phyloP scores from a whole-genome alignment of 1,284 basidiomycete species.

The Calocybe gambosa region DNA sequence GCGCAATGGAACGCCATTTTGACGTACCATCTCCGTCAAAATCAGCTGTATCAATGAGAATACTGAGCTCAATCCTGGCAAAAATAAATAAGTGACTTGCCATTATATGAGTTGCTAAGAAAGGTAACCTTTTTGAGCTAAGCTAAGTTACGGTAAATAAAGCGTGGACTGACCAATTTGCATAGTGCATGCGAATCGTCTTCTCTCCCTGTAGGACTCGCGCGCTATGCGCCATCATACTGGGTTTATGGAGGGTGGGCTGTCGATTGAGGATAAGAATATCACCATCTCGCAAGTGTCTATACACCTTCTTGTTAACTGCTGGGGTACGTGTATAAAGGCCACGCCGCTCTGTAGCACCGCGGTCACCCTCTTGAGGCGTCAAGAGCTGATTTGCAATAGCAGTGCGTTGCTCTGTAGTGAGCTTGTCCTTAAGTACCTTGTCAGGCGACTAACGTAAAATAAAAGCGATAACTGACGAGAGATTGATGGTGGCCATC shows the following conservation, averaged over 20 bases:
- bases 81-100: slow-evolving; percentile 32
- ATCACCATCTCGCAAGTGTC: slow-evolving; percentile 94
- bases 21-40: slow-evolving; percentile 93
- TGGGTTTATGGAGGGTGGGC: slow-evolving; percentile 98
- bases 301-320: slow-evolving; percentile 96
- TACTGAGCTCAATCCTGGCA: slow-evolving; percentile 8
- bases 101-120: slow-evolving; percentile 92
- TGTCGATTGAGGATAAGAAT: slow-evolving; percentile 96
- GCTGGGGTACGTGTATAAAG: slow-evolving; percentile 67
- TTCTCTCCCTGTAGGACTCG: slow-evolving; percentile 93
- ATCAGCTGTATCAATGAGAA: slow-evolving; percentile 59
- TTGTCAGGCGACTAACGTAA: slow-evolving; percentile 3
- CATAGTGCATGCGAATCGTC: slow-evolving; percentile 99
- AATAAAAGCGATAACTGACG: slow-evolving; percentile 34
- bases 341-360: slow-evolving; percentile 42
- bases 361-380: slow-evolving; percentile 71
- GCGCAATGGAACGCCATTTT: neutral
- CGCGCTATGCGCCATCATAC: slow-evolving; percentile 99
- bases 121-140: slow-evolving; percentile 4
- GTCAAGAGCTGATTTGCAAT: slow-evolving; percentile 97
- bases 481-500: slow-evolving; percentile 84
- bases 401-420: slow-evolving; percentile 85
- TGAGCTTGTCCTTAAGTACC: slow-evolving; percentile 68
- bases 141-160: neutral
- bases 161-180: slow-evolving; percentile 77